Conservation (phyloP, 495 filamentous ascomycete species). For the Platismatia glauca region DNA sequence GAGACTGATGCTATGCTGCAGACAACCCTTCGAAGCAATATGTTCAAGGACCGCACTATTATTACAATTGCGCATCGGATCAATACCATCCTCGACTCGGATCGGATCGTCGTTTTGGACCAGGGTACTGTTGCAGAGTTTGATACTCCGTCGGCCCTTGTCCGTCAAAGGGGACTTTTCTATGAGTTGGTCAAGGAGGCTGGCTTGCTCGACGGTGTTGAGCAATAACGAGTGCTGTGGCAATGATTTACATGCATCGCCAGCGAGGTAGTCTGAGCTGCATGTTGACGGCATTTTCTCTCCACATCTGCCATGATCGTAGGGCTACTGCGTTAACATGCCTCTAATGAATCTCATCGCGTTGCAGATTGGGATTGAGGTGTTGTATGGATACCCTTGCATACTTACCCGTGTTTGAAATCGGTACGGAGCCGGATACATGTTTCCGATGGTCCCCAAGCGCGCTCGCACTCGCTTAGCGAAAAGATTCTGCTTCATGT, state of each 20-base stretch:
- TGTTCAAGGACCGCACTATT: constrained; percentile 85
- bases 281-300: neutral
- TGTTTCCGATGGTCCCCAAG: neutral
- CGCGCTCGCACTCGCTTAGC: neutral
- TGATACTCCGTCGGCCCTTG: constrained; percentile 46
- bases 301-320: neutral
- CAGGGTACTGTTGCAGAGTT: constrained; percentile 52
- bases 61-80: constrained; percentile 97
- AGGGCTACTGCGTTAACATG: constrained; percentile 1
- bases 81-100: constrained; percentile 91
- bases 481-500: neutral
- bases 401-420: neutral
- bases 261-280: constrained; percentile 8
- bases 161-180: constrained; percentile 44
- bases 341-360: neutral
- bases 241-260: constrained; percentile 17
- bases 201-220: constrained; percentile 43
- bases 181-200: constrained; percentile 51
- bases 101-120: constrained; percentile 84
- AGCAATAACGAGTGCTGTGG: constrained; percentile 26
- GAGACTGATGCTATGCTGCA: constrained; percentile 83
- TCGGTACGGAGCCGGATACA: neutral
- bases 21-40: constrained; percentile 44
- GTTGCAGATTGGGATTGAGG: neutral
- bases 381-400: neutral